Evolutionary conservation across 2,329 filamentous ascomycete species (phyloP), one percentile per base, ranked within the genome.

Genomic region (Lachnellula suecica): DNA sequence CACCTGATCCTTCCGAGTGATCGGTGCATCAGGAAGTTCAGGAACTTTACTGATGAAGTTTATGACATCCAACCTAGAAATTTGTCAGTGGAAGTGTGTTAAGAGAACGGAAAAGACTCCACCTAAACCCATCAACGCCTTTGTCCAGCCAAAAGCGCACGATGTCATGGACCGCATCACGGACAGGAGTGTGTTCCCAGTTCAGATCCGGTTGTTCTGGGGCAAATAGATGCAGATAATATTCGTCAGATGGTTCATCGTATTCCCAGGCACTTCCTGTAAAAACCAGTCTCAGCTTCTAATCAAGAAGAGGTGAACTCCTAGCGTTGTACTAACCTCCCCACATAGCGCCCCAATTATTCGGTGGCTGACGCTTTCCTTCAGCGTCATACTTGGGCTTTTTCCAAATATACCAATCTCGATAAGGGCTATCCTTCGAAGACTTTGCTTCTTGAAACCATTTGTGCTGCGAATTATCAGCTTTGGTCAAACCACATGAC

Each of bases 131-230:
- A 59, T 77, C 74, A 53, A 79, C 76, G 38, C 74, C 81, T 5
- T 81, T 79, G 49, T 89, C 76, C 0, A 91, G 76, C 88, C 88
- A 91, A 66, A 90, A 91, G 0, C 76, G 74, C 78, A 90, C 85
- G 4, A 86, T 82, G 5, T 84, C 75, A 62, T 89, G 86, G 1
- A 90, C 84, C 0, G 83, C 88, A 47, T 83, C 73, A 6, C 86
- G 79, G 7, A 87, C 83, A 2, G 80, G 78, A 0, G 77, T 74
- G 44, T 86, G 85, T 50, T 89, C 85, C 87, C 88, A 91, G 64
- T 91, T 91, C 17, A 92, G 73, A 59, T 92, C 88, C 0, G 88
- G 88, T 64, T 91, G 88, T 44, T 86, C 81, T 0, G 79, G 74
- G 1, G 82, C 80, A 64, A 88, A 92, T 1, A 91, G 73, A 57